Conservation (phyloP, 2,329 filamentous ascomycete species). For the Madurella mycetomatis region DNA sequence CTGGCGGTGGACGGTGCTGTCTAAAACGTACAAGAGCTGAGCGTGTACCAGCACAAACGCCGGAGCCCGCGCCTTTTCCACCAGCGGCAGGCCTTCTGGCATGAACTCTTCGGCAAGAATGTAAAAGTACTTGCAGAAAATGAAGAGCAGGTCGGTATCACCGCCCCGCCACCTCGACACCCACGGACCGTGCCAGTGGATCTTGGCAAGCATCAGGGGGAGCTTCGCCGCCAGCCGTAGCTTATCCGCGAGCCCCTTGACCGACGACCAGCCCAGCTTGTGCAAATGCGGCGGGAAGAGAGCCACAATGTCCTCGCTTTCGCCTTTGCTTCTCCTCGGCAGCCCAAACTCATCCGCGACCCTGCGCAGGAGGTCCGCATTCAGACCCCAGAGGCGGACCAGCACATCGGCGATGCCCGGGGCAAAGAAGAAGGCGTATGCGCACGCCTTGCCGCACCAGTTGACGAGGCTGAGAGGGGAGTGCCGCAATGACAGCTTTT, state of each 20-base stretch:
- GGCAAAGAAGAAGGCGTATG: conserved; percentile 91
- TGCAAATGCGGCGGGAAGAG: conserved; percentile 66
- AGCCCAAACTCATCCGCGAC: conserved; percentile 66
- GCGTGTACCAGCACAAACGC: conserved; percentile 77
- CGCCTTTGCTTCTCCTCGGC: conserved; percentile 49
- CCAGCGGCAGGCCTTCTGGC: conserved; percentile 48
- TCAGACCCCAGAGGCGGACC: conserved; percentile 73
- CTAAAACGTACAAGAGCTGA: conserved; percentile 72
- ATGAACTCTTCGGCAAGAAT: conserved; percentile 71
- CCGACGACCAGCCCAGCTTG: conserved; percentile 53
- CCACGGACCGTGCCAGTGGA: conserved; percentile 86
- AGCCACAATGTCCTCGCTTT: conserved; percentile 61
- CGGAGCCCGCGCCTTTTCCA: conserved; percentile 61
- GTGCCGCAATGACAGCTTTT: conserved; percentile 78
- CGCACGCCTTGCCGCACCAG: conserved; percentile 85
- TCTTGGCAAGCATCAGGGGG: conserved; percentile 63
- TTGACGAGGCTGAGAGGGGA: conserved; percentile 63
- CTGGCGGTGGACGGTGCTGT: conserved; percentile 79
- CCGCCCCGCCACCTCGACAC: conserved; percentile 78
- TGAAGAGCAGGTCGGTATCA: conserved; percentile 86
- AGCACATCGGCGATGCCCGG: conserved; percentile 81
- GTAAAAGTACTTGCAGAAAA: conserved; percentile 86
- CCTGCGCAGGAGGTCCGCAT: conserved; percentile 64
- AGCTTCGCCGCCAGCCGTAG: conserved; percentile 62
- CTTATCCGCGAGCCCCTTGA: conserved; percentile 45